These are phyloP conservation scores for Aspergillus persii DNA, from an alignment of 2,329 filamentous ascomycete genomes.

Conservation along the genomic window DNA sequence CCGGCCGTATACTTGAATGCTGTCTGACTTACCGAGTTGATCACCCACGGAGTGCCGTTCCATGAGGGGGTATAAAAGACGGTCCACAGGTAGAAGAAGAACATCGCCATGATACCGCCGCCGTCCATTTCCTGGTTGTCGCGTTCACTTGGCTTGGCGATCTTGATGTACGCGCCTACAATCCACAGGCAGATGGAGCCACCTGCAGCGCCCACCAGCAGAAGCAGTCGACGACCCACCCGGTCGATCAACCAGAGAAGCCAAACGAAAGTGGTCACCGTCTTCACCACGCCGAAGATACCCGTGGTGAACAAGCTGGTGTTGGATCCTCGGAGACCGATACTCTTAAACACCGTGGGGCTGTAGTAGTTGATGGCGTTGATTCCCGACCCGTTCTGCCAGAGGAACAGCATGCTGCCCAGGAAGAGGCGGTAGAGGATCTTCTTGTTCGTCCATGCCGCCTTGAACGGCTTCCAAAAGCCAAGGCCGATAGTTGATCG, in stretches of 20 bases:
- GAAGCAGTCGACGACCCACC: conserved; percentile 60
- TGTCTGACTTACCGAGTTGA: conserved; percentile 53
- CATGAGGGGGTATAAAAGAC: conserved; percentile 70
- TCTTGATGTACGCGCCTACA: conserved; percentile 38
- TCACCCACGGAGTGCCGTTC: conserved; percentile 75
- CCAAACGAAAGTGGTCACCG: conserved; percentile 65
- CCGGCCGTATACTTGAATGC: background rate
- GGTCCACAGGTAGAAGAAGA: conserved; percentile 74
- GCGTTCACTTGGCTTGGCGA: conserved; percentile 29
- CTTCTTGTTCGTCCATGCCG: conserved; percentile 53
- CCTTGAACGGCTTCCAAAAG: conserved; percentile 71
- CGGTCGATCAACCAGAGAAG: conserved; percentile 67
- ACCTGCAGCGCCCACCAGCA: conserved; percentile 63
- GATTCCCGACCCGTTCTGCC: conserved; percentile 74
- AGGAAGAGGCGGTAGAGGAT: conserved; percentile 71
- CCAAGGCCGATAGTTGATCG: conserved; percentile 62
- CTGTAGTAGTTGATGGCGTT: conserved; percentile 77
- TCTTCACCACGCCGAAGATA: conserved; percentile 76
- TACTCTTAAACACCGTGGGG: conserved; percentile 65
- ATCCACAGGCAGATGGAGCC: conserved; percentile 50
- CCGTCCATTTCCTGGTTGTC: conserved; percentile 23
- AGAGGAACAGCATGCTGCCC: conserved; percentile 71
- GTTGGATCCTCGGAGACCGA: conserved; percentile 61
- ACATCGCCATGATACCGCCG: conserved; percentile 47
- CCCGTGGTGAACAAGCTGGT: conserved; percentile 66